A percentile compares a stretch with the other conserved stretches of the same genome.
Evolutionary conservation across 1,284 basidiomycete species (phyloP).

Genomic region (Anthracocystis walkeri): DNA sequence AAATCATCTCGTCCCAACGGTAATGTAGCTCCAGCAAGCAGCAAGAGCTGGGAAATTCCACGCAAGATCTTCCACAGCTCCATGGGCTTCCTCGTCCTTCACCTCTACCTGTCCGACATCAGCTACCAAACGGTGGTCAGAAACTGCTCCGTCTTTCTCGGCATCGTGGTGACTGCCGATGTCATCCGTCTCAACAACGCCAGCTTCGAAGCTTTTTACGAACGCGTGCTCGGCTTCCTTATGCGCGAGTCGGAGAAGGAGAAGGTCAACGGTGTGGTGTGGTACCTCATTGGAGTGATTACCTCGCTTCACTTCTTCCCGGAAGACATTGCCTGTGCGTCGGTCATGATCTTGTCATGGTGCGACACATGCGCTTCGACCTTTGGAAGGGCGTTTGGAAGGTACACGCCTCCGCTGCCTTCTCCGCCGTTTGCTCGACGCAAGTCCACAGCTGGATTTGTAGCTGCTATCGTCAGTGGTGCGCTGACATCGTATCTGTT

Average conservation of each 20-base stretch:
- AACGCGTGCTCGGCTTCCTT: conserved; percentile 82
- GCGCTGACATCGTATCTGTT: conserved; percentile 80
- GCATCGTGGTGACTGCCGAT: conserved; percentile 81
- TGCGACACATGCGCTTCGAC: conserved; percentile 96
- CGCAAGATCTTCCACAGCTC: conserved; percentile 89
- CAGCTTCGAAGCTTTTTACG: conserved; percentile 81
- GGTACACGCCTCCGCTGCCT: conserved; percentile 81
- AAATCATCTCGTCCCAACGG: conserved; percentile 17
- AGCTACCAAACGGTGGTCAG: conserved; percentile 74
- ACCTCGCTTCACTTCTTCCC: conserved; percentile 77
- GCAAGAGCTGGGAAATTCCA: conserved; percentile 78
- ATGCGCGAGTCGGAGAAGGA: conserved; percentile 91
- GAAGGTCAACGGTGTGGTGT: conserved; percentile 80
- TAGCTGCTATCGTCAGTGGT: conserved; percentile 84
- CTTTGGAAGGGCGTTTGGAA: conserved; percentile 86
- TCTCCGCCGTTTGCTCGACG: conserved; percentile 81
- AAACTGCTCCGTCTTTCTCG: conserved; percentile 77
- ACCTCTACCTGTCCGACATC: conserved; percentile 74
- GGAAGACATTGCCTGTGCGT: conserved; percentile 67
- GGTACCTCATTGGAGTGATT: conserved; percentile 93
- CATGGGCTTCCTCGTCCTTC: conserved; percentile 87
- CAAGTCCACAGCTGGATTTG: conserved; percentile 90
- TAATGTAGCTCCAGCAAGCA: conserved; percentile 15
- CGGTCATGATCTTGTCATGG: conserved; percentile 80
- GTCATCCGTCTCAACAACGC: conserved; percentile 80